Conservation (phyloP, 257 asterid species). For the Asclepias syriaca region DNA sequence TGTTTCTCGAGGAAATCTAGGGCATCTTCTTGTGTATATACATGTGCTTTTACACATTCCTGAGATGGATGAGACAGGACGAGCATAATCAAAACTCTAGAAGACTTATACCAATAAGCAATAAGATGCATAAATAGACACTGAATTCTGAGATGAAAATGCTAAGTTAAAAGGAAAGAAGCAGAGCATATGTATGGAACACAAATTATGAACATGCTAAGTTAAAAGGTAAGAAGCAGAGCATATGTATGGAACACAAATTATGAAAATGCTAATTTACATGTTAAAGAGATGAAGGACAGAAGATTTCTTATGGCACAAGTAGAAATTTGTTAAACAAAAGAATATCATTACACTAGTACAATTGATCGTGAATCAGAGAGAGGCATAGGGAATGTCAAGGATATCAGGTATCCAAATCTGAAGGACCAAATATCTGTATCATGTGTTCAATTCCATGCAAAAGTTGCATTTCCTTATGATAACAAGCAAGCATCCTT, state of each 20-base stretch:
- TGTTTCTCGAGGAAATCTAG: slow-evolving; percentile 73
- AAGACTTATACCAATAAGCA: neutral
- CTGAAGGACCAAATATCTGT: too few relatives aligned
- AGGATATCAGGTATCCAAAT: neutral
- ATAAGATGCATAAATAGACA: neutral
- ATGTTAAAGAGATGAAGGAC: neutral
- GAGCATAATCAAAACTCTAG: neutral
- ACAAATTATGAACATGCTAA: neutral
- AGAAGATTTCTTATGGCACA: neutral
- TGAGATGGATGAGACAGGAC: slow-evolving; percentile 24
- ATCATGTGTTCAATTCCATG: too few relatives aligned
- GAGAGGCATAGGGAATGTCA: neutral
- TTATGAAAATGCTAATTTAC: neutral
- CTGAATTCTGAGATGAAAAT: neutral
- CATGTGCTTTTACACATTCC: slow-evolving; percentile 67
- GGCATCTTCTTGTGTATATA: slow-evolving; percentile 69
- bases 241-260: neutral
- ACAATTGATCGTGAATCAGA: neutral
- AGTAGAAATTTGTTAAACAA: neutral
- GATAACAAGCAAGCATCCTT: too few relatives aligned
- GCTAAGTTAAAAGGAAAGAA: neutral
- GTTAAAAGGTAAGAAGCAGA: neutral
- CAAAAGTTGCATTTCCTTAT: too few relatives aligned
- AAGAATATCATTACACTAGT: neutral
- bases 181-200: neutral